phyloP scores from a whole-genome alignment of 352 stramenopile species.

The Phytophthora brassicae region DNA sequence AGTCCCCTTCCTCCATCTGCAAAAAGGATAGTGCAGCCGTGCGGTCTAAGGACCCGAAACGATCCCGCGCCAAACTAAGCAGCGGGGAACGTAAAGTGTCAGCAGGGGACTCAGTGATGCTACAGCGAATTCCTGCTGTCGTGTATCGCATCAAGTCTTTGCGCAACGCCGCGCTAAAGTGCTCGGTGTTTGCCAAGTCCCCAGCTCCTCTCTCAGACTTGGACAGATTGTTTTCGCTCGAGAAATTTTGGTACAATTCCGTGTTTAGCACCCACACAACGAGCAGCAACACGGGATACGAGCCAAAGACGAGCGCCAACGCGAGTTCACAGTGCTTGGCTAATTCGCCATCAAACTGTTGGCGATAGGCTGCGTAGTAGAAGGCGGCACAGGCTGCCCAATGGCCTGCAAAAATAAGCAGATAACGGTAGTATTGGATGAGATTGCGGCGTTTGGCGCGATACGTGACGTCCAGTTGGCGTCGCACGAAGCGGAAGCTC shows the following conservation, averaged over 20 bases:
- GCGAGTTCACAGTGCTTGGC: slow-evolving; percentile 61
- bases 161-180: slow-evolving; percentile 75
- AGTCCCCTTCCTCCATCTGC: slow-evolving; percentile 64
- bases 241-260: slow-evolving; percentile 79
- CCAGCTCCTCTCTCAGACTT: slow-evolving; percentile 51
- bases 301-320: slow-evolving; percentile 69
- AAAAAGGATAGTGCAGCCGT: slow-evolving; percentile 52
- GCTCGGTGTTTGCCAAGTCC: slow-evolving; percentile 53
- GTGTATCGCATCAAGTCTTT: slow-evolving; percentile 89
- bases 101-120: slow-evolving; percentile 57
- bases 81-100: slow-evolving; percentile 51
- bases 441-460: slow-evolving; percentile 78
- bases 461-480: slow-evolving; percentile 85
- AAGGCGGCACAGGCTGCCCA: slow-evolving; percentile 66
- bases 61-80: slow-evolving; percentile 37
- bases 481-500: slow-evolving; percentile 83
- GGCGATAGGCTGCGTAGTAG: slow-evolving; percentile 75
- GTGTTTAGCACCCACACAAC: slow-evolving; percentile 85
- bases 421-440: slow-evolving; percentile 86
- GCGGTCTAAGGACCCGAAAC: slow-evolving; percentile 44
- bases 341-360: slow-evolving; percentile 60
- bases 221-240: slow-evolving; percentile 65
- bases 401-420: slow-evolving; percentile 72
- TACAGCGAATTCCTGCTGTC: slow-evolving; percentile 80
- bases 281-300: slow-evolving; percentile 70